These are phyloP conservation scores for Aquilaria sinensis DNA, from an alignment of 345 rosid species.

Conservation along the genomic window DNA sequence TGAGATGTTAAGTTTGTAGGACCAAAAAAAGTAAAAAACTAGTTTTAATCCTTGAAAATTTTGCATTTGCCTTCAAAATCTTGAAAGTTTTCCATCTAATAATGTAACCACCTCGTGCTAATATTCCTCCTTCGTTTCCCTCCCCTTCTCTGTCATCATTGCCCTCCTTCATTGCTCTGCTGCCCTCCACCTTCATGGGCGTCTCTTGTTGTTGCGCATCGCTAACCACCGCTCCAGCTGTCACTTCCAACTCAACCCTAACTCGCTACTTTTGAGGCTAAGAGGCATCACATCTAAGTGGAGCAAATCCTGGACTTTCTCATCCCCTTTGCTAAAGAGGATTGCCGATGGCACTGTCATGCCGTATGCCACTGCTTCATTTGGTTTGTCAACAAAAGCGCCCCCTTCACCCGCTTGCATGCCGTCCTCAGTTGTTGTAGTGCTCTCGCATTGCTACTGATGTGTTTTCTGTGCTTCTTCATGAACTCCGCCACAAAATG, in stretches of 20 bases:
- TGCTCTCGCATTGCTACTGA: conserved; percentile 15
- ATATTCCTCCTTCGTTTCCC: too few species aligned
- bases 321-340: conserved; percentile 14
- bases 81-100: too few species aligned
- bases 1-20: neutral
- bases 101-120: too few species aligned
- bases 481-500: conserved; percentile 19
- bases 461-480: conserved; percentile 18
- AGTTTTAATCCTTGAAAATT: too few species aligned
- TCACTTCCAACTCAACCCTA: too few species aligned
- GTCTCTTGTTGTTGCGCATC: too few species aligned
- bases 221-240: too few species aligned
- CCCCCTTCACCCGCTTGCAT: conserved; percentile 15
- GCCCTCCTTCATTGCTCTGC: too few species aligned
- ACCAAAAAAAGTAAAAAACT: neutral
- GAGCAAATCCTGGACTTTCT: conserved; percentile 22
- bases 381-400: conserved; percentile 17
- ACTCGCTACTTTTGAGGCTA: conserved; percentile 3
- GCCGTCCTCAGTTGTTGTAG: conserved; percentile 16
- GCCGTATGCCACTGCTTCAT: conserved; percentile 21
- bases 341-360: conserved; percentile 23
- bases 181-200: too few species aligned
- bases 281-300: conserved; percentile 20
- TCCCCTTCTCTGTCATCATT: too few species aligned
- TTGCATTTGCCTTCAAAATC: too few species aligned